Evolutionary conservation across 2,329 filamentous ascomycete genomes (phyloP).

Genomic region (Claviceps citrina): DNA sequence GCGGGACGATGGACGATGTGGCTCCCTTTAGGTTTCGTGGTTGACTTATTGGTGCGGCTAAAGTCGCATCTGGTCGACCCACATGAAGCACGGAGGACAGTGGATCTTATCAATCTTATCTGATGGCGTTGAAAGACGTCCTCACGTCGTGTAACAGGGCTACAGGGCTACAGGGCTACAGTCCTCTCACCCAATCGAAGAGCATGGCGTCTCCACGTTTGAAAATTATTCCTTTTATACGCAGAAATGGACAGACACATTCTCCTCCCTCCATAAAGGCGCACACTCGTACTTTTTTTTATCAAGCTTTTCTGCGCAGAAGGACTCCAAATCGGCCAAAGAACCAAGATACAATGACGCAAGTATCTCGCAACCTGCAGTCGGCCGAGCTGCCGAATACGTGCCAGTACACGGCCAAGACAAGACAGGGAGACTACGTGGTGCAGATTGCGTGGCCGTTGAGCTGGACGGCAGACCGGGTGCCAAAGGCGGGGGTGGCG

Average conservation of each 20-base stretch:
- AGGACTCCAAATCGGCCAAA: neutral
- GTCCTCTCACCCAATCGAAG: too few relatives aligned
- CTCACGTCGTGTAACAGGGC: neutral
- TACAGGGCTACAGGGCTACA: too few relatives aligned
- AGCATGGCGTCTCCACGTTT: neutral
- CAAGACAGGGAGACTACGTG: slow-evolving; percentile 16
- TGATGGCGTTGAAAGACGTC: neutral
- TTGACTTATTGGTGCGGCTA: neutral
- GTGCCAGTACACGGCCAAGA: slow-evolving; percentile 13
- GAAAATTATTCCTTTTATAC: too few relatives aligned
- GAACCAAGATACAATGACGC: too few relatives aligned
- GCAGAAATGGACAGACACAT: too few relatives aligned
- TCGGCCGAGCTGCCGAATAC: slow-evolving; percentile 14
- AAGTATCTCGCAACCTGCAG: slow-evolving; percentile 5
- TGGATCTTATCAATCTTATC: slow-evolving; percentile 3
- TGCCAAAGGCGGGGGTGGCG: slow-evolving; percentile 10
- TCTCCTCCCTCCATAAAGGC: too few relatives aligned
- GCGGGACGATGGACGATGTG: too few relatives aligned
- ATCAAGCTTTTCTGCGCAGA: neutral
- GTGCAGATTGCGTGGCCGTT: slow-evolving; percentile 18
- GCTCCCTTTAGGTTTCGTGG: too few relatives aligned
- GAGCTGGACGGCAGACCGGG: slow-evolving; percentile 14
- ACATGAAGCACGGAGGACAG: too few relatives aligned
- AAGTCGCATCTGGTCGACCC: neutral
- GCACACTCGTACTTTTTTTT: neutral